phyloP scores from a whole-genome alignment of 1,139 yeast species.

The Candida dubliniensis region DNA sequence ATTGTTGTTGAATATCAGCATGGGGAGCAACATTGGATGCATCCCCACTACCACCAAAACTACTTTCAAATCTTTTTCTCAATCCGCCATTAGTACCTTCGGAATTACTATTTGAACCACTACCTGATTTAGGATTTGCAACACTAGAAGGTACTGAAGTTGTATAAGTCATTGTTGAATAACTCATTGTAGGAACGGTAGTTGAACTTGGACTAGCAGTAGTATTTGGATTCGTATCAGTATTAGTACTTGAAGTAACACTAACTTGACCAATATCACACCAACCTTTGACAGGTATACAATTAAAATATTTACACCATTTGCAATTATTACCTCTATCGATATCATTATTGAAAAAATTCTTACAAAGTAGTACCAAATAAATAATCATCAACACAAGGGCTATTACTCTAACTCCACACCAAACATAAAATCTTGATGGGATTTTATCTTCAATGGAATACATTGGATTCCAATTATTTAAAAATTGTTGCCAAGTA shows the following conservation, averaged over 20 bases:
- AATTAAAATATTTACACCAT: conserved; percentile 76
- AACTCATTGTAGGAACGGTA: conserved; percentile 10
- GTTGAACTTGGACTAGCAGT: conserved; percentile 4
- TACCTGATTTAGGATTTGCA: conserved; percentile 8
- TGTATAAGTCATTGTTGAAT: conserved; percentile 11
- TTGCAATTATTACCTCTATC: conserved; percentile 42
- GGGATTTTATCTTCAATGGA: conserved; percentile 37
- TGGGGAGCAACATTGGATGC: conserved; percentile 1
- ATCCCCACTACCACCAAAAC: conserved; percentile 3
- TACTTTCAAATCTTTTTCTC: conserved; percentile 5
- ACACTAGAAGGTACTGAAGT: conserved; percentile 15
- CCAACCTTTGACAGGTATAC: conserved; percentile 74
- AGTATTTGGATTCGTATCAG: conserved; percentile 6
- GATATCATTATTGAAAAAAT: conserved; percentile 48
- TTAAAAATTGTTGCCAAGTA: conserved; percentile 42
- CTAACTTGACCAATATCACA: conserved; percentile 59
- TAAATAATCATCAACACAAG: conserved; percentile 50
- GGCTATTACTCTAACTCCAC: conserved; percentile 45
- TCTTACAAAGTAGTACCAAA: conserved; percentile 49
- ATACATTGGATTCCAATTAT: conserved; percentile 44
- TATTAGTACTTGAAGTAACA: conserved; percentile 19
- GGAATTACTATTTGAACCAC: background rate
- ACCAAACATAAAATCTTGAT: conserved; percentile 49
- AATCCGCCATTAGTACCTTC: conserved; percentile 8
- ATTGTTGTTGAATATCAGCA: background rate